These are phyloP conservation scores for Sordariomycetes sp. DNA, from an alignment of 2,329 filamentous ascomycete species.

Conservation along the genomic window DNA sequence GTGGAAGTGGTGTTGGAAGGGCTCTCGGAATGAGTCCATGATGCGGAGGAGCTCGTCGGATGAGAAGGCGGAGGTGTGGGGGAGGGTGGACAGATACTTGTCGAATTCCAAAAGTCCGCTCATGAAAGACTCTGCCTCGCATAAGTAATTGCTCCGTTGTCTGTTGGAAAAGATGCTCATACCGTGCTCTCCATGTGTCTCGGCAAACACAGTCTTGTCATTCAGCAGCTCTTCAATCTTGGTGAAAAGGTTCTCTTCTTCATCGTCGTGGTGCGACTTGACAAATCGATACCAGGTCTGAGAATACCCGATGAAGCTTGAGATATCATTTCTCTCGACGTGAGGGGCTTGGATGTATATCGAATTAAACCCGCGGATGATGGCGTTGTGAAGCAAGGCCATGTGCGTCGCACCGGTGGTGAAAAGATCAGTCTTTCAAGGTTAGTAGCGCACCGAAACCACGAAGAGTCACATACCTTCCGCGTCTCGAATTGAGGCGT, in stretches of 20 bases:
- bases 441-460: neutral
- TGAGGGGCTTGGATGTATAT: slow-evolving; percentile 51
- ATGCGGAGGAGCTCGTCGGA: slow-evolving; percentile 34
- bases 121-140: slow-evolving; percentile 34
- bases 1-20: slow-evolving; percentile 47
- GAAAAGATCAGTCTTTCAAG: slow-evolving; percentile 43
- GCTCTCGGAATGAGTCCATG: slow-evolving; percentile 38
- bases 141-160: slow-evolving; percentile 14
- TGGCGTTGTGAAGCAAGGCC: slow-evolving; percentile 51
- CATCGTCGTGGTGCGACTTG: slow-evolving; percentile 50
- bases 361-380: slow-evolving; percentile 55
- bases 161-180: slow-evolving; percentile 7
- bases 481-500: slow-evolving; percentile 44
- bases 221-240: slow-evolving; percentile 41
- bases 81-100: slow-evolving; percentile 36
- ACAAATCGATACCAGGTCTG: slow-evolving; percentile 51
- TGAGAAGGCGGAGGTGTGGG: slow-evolving; percentile 31
- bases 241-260: slow-evolving; percentile 47
- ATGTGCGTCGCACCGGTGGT: slow-evolving; percentile 52
- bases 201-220: slow-evolving; percentile 39
- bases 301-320: slow-evolving; percentile 48
- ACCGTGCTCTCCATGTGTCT: slow-evolving; percentile 48
- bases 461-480: slow-evolving; percentile 11
- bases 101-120: slow-evolving; percentile 40
- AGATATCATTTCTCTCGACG: slow-evolving; percentile 39